Evolutionary conservation across 768 basidiomycete genomes (phyloP).

Genomic region (Suillus lakei): DNA sequence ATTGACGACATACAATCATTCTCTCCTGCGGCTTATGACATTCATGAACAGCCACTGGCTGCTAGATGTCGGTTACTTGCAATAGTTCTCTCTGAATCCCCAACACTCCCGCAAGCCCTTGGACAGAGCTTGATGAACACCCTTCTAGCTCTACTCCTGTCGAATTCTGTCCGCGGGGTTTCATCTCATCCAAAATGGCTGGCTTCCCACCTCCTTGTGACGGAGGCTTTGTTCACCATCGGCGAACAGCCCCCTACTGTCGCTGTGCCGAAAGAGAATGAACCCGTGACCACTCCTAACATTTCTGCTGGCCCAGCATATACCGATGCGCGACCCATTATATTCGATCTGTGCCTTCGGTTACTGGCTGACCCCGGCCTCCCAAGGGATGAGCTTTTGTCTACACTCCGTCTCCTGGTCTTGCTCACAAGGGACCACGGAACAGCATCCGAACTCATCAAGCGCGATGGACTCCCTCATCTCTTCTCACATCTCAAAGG

Average conservation of each 20-base stretch:
- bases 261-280: slow-evolving; percentile 71
- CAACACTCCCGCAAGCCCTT: slow-evolving; percentile 58
- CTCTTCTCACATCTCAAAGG: slow-evolving; percentile 73
- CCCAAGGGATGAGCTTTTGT: slow-evolving; percentile 81
- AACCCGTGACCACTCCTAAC: slow-evolving; percentile 55
- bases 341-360: slow-evolving; percentile 79
- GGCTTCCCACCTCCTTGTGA: slow-evolving; percentile 81
- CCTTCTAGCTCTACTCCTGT: slow-evolving; percentile 68
- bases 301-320: slow-evolving; percentile 66
- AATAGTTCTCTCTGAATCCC: slow-evolving; percentile 77
- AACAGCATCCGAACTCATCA: slow-evolving; percentile 69
- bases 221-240: slow-evolving; percentile 79
- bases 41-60: slow-evolving; percentile 76
- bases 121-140: slow-evolving; percentile 69
- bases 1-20: slow-evolving; percentile 78
- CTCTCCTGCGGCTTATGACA: slow-evolving; percentile 66
- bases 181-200: slow-evolving; percentile 86
- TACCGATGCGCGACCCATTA: slow-evolving; percentile 58
- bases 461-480: slow-evolving; percentile 60
- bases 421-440: slow-evolving; percentile 77
- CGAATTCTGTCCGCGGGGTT: slow-evolving; percentile 54
- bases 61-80: slow-evolving; percentile 88
- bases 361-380: slow-evolving; percentile 68
- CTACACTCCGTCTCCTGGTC: slow-evolving; percentile 82
- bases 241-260: slow-evolving; percentile 74